Evolutionary conservation across 1,139 yeast species (phyloP).

Genomic region (Yamadazyma trypodendri): DNA sequence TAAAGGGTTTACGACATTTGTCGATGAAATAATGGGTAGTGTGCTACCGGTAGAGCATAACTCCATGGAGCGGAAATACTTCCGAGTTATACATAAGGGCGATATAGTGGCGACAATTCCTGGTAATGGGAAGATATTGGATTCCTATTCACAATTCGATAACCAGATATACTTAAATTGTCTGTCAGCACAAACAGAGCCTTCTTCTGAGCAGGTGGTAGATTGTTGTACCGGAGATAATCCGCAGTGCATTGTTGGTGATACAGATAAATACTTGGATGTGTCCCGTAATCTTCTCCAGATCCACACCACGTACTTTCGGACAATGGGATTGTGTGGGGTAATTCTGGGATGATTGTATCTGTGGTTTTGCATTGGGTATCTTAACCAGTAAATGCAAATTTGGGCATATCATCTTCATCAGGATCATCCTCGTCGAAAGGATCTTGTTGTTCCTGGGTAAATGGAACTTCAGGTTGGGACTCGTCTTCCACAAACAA

Average conservation of each 20-base stretch:
- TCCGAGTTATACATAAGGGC: conserved; percentile 45
- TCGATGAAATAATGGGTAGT: conserved; percentile 36
- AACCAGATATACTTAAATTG: conserved; percentile 49
- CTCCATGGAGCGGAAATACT: conserved; percentile 26
- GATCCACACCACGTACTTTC: conserved; percentile 48
- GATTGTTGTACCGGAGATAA: conserved; percentile 35
- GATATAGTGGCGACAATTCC: conserved; percentile 51
- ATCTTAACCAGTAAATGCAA: conserved; percentile 26
- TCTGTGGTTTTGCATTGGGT: too few species aligned
- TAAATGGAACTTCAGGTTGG: too few species aligned
- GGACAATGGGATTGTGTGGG: conserved; percentile 50
- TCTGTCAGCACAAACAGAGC: conserved; percentile 25
- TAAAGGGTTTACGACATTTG: conserved; percentile 36
- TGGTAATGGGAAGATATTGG: conserved; percentile 22
- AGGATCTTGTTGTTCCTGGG: not conserved
- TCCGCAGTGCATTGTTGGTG: conserved; percentile 34
- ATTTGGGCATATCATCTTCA: conserved; percentile 37
- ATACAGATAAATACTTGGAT: conserved; percentile 24
- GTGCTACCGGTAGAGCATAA: conserved; percentile 18
- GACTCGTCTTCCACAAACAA: conserved; percentile 3
- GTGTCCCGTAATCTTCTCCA: conserved; percentile 27
- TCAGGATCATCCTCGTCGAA: conserved; percentile 32
- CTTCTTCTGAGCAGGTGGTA: conserved; percentile 28
- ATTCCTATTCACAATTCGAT: conserved; percentile 37
- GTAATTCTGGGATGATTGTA: too few species aligned